Conservation (phyloP, 2,329 filamentous ascomycete species). For the Arthrobotrys iridis region DNA sequence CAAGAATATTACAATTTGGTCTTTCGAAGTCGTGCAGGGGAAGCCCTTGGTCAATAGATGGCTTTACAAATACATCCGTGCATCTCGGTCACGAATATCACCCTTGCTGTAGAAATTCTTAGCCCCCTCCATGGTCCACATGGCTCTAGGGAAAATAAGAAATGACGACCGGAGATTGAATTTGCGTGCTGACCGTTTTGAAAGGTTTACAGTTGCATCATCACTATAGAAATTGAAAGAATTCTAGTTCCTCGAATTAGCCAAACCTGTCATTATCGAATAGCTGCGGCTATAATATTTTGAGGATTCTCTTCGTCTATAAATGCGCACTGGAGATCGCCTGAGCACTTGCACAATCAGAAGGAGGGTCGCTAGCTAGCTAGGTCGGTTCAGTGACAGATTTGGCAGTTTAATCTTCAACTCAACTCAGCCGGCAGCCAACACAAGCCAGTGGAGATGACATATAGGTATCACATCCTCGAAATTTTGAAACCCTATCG, state of each 20-base stretch:
- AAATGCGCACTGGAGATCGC: constrained; percentile 6
- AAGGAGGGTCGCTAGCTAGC: background rate
- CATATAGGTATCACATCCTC: constrained; percentile 19
- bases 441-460: constrained; percentile 1
- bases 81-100: background rate
- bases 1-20: background rate
- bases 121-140: constrained; percentile 5
- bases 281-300: background rate
- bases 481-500: background rate
- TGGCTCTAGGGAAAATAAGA: constrained; percentile 4
- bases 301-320: background rate
- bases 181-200: background rate
- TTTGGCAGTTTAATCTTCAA: constrained; percentile 17
- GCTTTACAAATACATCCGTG: background rate
- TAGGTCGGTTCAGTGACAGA: constrained; percentile 12
- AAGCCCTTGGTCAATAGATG: constrained; percentile 14
- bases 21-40: constrained; percentile 8
- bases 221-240: background rate
- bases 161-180: background rate
- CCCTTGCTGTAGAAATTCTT: constrained; percentile 11
- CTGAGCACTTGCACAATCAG: background rate
- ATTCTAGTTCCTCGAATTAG: background rate
- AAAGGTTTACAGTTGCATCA: constrained; percentile 3
- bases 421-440: background rate
- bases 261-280: background rate